These are phyloP conservation scores for Thelephora aurantiotincta DNA, from an alignment of 768 basidiomycete species.

Conservation along the genomic window DNA sequence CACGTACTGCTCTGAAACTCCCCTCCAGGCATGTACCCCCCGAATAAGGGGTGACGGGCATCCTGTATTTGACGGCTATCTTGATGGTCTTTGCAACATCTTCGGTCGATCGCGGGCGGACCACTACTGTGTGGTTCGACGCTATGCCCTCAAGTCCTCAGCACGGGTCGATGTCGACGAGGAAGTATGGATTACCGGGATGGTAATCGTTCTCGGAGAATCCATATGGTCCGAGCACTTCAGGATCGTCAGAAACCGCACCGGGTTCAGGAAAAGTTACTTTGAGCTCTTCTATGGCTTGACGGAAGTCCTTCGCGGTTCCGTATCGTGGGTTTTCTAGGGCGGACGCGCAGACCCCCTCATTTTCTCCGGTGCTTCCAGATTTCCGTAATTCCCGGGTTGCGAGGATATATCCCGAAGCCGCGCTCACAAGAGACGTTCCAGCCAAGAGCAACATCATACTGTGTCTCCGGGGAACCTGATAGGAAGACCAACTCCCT, in stretches of 20 bases:
- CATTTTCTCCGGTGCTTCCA: no score
- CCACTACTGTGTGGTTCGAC: constrained; percentile 40
- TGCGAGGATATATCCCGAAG: no score
- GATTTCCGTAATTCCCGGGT: no score
- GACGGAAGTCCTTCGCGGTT: constrained; percentile 33
- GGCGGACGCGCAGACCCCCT: no score
- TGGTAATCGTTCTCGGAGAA: constrained; percentile 37
- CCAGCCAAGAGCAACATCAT: no score
- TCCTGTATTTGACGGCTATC: constrained; percentile 55
- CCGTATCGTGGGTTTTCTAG: constrained; percentile 25
- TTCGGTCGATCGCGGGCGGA: constrained; percentile 55
- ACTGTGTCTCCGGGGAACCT: no score
- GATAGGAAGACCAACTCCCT: no score
- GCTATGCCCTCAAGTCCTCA: constrained; percentile 14
- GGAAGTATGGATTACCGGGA: constrained; percentile 23
- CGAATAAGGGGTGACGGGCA: constrained; percentile 69
- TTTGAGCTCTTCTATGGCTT: constrained; percentile 37
- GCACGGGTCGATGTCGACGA: neutral
- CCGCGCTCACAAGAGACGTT: no score
- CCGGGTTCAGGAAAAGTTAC: constrained; percentile 18
- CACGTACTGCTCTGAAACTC: constrained; percentile 46
- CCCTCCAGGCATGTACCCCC: constrained; percentile 80
- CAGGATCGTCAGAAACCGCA: constrained; percentile 34
- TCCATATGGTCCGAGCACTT: constrained; percentile 39
- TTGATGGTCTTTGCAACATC: constrained; percentile 74